phyloP scores from a whole-genome alignment of 2,329 filamentous ascomycete genomes.

The Hymenoscyphus repandus region DNA sequence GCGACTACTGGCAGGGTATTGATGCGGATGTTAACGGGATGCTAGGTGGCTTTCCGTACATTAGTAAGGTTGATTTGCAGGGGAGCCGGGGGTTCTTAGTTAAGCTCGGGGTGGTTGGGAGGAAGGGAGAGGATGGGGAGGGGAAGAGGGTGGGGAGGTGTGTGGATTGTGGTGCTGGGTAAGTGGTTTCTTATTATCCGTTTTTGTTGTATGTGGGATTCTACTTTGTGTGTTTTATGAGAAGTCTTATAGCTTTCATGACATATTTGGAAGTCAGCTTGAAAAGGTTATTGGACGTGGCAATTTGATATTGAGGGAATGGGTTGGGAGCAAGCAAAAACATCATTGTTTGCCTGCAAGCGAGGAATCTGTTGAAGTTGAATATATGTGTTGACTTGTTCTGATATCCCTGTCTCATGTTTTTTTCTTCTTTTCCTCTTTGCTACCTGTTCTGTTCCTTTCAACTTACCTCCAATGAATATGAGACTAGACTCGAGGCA shows the following conservation, averaged over 20 bases:
- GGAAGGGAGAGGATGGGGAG: conserved; percentile 2
- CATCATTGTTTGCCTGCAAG: no score
- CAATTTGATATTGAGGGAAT: not conserved
- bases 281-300: no score
- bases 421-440: not conserved
- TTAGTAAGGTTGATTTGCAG: conserved; percentile 66
- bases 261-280: no score
- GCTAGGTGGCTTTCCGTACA: conserved; percentile 68
- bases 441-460: not conserved
- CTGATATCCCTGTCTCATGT: not conserved
- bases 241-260: not conserved
- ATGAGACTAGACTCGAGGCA: not conserved
- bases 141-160: conserved; percentile 32
- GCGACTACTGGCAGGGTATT: conserved; percentile 46
- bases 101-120: conserved; percentile 48
- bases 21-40: conserved; percentile 62
- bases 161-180: conserved; percentile 38
- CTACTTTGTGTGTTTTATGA: not conserved
- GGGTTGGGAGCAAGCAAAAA: no score
- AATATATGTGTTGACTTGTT: not conserved
- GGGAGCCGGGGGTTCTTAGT: conserved; percentile 65
- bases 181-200: conserved; percentile 15
- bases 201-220: no score
- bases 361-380: not conserved
- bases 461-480: not conserved